Conservation (phyloP, 148 eudicot genomes). For the Vaccinium macrocarpon region DNA sequence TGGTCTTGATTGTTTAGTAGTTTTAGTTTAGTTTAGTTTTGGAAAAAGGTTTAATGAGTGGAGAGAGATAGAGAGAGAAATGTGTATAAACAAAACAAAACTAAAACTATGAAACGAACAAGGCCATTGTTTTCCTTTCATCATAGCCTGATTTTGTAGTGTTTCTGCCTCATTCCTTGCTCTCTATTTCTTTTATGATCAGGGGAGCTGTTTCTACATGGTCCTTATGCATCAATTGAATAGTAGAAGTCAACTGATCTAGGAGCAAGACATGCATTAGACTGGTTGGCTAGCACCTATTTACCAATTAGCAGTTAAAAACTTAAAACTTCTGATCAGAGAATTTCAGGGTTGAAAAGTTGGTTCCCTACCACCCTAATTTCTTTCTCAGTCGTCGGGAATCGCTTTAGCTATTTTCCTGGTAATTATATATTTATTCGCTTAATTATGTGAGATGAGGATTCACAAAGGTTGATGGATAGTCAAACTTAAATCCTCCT, state of each 20-base stretch:
- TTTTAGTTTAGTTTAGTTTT: no score
- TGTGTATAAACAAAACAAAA: no score
- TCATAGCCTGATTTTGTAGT: no score
- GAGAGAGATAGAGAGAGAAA: no score
- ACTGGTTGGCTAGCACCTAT: slow-evolving; percentile 9
- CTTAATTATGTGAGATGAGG: neutral
- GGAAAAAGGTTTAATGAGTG: no score
- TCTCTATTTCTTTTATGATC: neutral
- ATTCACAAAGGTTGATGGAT: neutral
- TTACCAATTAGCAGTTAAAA: neutral
- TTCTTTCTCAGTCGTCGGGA: neutral
- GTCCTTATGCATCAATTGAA: neutral
- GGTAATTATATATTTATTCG: neutral
- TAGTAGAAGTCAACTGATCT: slow-evolving; percentile 7
- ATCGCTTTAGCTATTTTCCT: neutral
- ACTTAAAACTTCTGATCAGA: no score
- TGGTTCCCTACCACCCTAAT: neutral
- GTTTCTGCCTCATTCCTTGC: neutral
- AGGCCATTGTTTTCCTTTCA: no score
- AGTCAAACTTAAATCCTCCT: neutral
- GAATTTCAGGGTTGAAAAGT: neutral
- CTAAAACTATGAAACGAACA: no score
- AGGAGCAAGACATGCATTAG: neutral
- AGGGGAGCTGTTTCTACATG: neutral
- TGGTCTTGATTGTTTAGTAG: no score